These are phyloP conservation scores for Salix koriyanagi DNA, from an alignment of 345 rosid species.

Conservation along the genomic window DNA sequence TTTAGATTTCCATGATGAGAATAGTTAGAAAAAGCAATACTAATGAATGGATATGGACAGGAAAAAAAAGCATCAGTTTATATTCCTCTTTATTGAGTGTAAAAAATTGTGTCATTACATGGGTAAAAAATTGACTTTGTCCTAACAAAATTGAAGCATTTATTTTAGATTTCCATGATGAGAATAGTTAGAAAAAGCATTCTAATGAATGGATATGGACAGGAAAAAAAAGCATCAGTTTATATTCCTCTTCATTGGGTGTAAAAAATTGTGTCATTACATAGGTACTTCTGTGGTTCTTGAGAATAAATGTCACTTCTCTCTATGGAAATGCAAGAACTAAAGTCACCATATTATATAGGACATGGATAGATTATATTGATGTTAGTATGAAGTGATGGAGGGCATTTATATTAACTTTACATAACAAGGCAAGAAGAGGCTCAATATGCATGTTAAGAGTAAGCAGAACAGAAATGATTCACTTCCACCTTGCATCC, in stretches of 20 bases:
- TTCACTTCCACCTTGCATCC: background rate
- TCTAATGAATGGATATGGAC: background rate
- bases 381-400: background rate
- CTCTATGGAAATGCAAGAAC: background rate
- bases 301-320: background rate
- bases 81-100: background rate
- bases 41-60: background rate
- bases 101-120: background rate
- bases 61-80: background rate
- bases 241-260: background rate
- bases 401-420: conserved; percentile 1
- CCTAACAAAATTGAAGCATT: conserved; percentile 24
- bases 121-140: background rate
- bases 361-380: background rate
- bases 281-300: background rate
- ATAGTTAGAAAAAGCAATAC: background rate
- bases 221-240: background rate
- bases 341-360: background rate
- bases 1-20: conserved; percentile 8
- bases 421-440: background rate
- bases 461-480: background rate
- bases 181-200: background rate
- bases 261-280: background rate
- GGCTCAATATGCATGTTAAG: background rate
- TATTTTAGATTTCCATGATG: conserved; percentile 2